Base-by-base conservation (phyloP, 441 rosid genomes). In the Cnidoscolus chayamansa region DNA sequence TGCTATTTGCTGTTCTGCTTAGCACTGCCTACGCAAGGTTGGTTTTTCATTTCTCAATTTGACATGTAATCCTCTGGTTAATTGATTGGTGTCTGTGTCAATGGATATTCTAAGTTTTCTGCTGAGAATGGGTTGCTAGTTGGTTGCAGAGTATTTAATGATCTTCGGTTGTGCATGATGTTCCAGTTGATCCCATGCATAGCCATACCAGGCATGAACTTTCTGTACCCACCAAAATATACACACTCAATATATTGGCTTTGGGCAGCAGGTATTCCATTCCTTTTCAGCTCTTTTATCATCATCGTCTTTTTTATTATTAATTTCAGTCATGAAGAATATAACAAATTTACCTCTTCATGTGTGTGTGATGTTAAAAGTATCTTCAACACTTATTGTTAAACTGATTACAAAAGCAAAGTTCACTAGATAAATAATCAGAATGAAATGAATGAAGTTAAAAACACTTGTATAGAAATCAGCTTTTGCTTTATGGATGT, bases 121-220 rank as follows among this genome's bases (percentile, higher is more conserved):
- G 72, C 81, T 81, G 79, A 81, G 81, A 70, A 75, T 73, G 72
- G 54, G 48, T 83, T 56, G 75, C 73, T 76, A 82, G 89, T 81
- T 89, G 85, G 81, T 88, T 90, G 92, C 97, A 89, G 98, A 88
- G 81, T 84, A 80, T 93, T 90, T 88, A 89, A 89, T 77, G 97
- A 93, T 84, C 90, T 90, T 83, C 90, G 91, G 79, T 83, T 90
- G 80, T 88, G 95, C 90, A 82, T 89, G 89, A 83, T 86, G 87
- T 90, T 88, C 92, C 93, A 89, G 88, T 75, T 90, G 86, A 85
- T 90, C 79, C 93, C 95, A 5, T 87, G 89, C 79, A 20, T 86
- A 70, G 91, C 71, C 20, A 88, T 93, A 75, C 95, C 98, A 6
- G 67, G 80, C 76, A 73, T 89, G 87, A 47, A 89, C 17, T 71